Conservation (phyloP, 768 basidiomycete genomes). For the Baorangia bicolor region DNA sequence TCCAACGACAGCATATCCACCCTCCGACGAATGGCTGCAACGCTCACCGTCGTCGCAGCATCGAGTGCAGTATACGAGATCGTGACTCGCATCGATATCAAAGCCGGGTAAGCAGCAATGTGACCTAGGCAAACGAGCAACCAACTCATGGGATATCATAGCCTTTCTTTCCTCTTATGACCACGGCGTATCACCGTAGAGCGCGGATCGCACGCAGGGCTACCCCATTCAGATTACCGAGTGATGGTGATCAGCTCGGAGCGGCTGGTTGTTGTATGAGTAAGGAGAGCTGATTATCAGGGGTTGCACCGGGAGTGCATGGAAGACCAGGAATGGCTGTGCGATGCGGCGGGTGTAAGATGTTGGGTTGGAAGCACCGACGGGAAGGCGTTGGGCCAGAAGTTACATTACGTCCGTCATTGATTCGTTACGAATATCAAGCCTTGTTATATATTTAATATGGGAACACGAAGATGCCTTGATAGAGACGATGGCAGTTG, state of each 20-base stretch:
- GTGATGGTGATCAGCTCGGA: background rate
- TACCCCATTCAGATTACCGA: background rate
- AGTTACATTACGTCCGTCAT: conserved; percentile 8
- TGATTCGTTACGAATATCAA: background rate
- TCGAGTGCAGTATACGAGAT: conserved; percentile 33
- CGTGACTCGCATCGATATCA: conserved; percentile 14
- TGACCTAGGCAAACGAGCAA: background rate
- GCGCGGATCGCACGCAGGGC: background rate
- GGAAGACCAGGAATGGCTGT: background rate
- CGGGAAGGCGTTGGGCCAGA: background rate
- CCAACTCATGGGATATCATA: background rate
- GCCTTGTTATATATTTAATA: background rate
- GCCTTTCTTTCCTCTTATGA: conserved; percentile 17
- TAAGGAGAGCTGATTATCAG: background rate
- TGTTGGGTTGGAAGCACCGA: background rate
- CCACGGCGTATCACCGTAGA: background rate
- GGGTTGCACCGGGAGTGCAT: background rate
- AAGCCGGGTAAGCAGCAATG: conserved; percentile 17
- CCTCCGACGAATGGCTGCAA: conserved; percentile 25
- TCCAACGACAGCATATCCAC: conserved; percentile 24
- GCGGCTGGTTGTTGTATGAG: conserved; percentile 15
- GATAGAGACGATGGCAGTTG: background rate
- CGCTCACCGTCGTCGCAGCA: conserved; percentile 32
- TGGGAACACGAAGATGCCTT: background rate
- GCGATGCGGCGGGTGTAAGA: conserved; percentile 10